A percentile compares a stretch with the other conserved stretches of the same genome.
Conservation (phyloP, 352 stramenopile species). For the Phytophthora hybrid region DNA sequence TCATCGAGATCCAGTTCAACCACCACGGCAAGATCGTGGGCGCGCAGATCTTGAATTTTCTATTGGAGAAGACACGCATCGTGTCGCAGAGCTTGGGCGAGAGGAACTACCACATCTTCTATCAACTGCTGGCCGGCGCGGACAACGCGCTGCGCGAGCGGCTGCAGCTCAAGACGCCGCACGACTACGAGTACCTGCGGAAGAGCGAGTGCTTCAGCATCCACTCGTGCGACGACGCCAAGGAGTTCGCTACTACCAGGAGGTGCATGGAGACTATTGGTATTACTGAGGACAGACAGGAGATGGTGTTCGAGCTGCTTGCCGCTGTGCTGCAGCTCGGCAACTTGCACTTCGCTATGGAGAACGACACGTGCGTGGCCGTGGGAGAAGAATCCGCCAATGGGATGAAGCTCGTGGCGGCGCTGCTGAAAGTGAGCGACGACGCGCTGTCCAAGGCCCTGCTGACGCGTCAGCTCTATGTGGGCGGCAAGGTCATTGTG, state of each 20-base stretch:
- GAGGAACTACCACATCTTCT: slow-evolving; percentile 98
- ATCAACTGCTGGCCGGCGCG: slow-evolving; percentile 91
- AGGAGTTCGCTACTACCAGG: slow-evolving; percentile 87
- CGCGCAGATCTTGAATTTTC: slow-evolving; percentile 91
- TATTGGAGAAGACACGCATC: slow-evolving; percentile 93
- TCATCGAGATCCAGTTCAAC: slow-evolving; percentile 97
- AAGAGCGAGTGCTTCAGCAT: slow-evolving; percentile 90
- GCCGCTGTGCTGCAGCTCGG: slow-evolving; percentile 88
- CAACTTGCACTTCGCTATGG: slow-evolving; percentile 87
- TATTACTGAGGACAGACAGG: slow-evolving; percentile 80
- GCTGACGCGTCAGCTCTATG: slow-evolving; percentile 86
- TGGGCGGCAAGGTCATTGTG: slow-evolving; percentile 91
- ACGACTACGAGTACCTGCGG: slow-evolving; percentile 90
- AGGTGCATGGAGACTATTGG: slow-evolving; percentile 91
- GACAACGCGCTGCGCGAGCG: slow-evolving; percentile 72
- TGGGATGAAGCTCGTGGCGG: slow-evolving; percentile 72
- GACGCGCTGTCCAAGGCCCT: slow-evolving; percentile 79
- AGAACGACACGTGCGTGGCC: slow-evolving; percentile 82
- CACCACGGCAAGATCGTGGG: slow-evolving; percentile 92
- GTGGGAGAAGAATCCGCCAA: slow-evolving; percentile 56
- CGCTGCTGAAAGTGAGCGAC: slow-evolving; percentile 79
- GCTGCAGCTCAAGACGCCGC: slow-evolving; percentile 73
- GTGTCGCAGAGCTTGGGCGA: slow-evolving; percentile 92
- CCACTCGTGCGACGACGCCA: slow-evolving; percentile 73
- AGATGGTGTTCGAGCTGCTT: slow-evolving; percentile 89